Evolutionary conservation across 192 early-diverging fungal genomes (phyloP), one percentile per base, ranked within the genome.

Genomic region (Backusella morwellensis): DNA sequence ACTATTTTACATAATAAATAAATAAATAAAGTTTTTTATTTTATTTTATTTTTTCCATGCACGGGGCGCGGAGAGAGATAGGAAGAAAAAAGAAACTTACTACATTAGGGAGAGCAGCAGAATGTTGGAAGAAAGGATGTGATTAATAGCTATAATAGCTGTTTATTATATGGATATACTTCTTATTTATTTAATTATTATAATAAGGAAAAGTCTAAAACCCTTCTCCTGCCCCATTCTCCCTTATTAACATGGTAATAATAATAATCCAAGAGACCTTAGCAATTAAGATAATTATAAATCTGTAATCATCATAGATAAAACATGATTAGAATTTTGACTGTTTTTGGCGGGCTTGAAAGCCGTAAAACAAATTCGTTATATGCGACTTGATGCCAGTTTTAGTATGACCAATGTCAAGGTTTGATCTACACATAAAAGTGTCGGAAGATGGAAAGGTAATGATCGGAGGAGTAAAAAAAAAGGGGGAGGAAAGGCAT

Each of bases 351-450:
- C 56, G 56, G 56, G 56, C 56, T 63, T 63, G 19, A 14, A 26
- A 26, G 56, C 26, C 26, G 26, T 63, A 63, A 63, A 29, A 63
- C 56, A 63, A 63, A 23, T 63, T 63, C 9, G 26, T 29, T 12
- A 29, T 63, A 63, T 63, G 56, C 56, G 56, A 29, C 56, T 63
- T 63, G 56, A 56, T 56, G n/a, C 54, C 54, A 56, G n/a, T 56
- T 56, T 21, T 56, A 56, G 21, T 44, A 56, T 56, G 21, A 26
- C 21, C 54, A 56, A 44, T 56, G 54, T 56, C 54, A 56, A 56
- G 54, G 54, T 56, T 56, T 56, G 54, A 56, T 56, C n/a, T 56
- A 56, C 54, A 56, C 11, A 56, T 54, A 52, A 52, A 19, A 54
- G 52, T 19, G 19, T 54, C n/a, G 19, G 52, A 54, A 54, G 52